Evolutionary conservation across 2,329 filamentous ascomycete species (phyloP), one percentile per base, ranked within the genome.

Genomic region (Chaetoscypha palmicola): DNA sequence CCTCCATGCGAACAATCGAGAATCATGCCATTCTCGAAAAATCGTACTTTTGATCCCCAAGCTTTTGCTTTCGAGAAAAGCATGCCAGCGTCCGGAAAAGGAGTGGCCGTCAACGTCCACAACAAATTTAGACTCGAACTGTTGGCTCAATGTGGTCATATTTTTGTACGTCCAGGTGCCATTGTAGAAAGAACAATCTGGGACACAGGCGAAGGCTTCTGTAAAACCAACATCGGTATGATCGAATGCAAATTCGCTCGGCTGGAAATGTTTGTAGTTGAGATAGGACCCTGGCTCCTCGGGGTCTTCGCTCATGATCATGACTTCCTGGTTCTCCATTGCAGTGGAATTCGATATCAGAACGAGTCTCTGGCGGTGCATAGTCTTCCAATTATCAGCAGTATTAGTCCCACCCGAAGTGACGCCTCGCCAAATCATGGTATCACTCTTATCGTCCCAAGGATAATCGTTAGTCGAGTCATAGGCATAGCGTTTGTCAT

Each of bases 11-110:
- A 87, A 68, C 1, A 91, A 68, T 2, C 86, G 72, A 34, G 73
- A 75, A 60, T 90, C 85, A 58, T 90, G 86, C 86, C 86, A 92
- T 61, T 92, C 86, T 16, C 76, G 73, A 65, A 81, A 92, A 17
- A 91, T 68, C 0, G 86, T 88, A 4, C 81, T 77, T 66, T 91
- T 92, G 65, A 92, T 77, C 0, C 83, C 83, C 7, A 90, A 62
- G 12, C 76, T 81, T 2, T 77, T 84, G 22, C 78, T 84, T 24
- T 75, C 71, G 19, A 91, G 66, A 60, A 90, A 88, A 0, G 75
- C 77, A 3, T 80, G 71, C 57, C 81, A 86, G 4, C 82, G 74
- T 1, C 81, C 82, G 20, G 76, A 82, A 57, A 83, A 84, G 1
- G 73, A 78, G 64, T 84, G 81, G 22, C 86, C 86, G 62, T 91